phyloP scores from a whole-genome alignment of 169 alveolate species.

The Cryptosporidium sp. region DNA sequence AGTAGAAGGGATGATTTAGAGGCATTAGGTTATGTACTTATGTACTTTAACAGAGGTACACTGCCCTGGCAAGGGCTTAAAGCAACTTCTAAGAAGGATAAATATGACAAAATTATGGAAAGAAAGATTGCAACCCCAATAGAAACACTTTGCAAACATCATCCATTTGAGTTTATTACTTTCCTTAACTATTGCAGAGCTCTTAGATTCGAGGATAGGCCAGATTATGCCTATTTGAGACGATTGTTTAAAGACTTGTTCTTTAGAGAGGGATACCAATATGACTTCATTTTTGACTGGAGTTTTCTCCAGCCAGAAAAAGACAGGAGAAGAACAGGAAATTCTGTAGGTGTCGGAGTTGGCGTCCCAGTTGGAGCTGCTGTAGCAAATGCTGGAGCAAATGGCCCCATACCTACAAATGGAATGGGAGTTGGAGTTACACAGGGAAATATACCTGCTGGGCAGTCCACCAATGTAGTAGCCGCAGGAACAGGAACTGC shows the following conservation, averaged over 20 bases:
- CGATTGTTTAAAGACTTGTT: slow-evolving; percentile 95
- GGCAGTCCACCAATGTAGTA: slow-evolving; percentile 3
- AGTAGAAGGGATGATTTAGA: slow-evolving; percentile 98
- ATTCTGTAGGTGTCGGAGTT: slow-evolving; percentile 35
- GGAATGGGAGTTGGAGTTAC: slow-evolving; percentile 57
- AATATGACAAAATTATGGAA: slow-evolving; percentile 98
- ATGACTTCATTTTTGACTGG: slow-evolving; percentile 97
- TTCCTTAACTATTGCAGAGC: slow-evolving; percentile 94
- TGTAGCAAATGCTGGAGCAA: slow-evolving; percentile 19
- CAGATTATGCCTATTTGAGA: slow-evolving; percentile 94
- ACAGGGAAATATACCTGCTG: background rate
- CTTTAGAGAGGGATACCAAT: slow-evolving; percentile 91
- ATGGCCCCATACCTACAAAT: slow-evolving; percentile 4
- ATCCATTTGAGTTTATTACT: slow-evolving; percentile 90
- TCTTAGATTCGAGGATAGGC: slow-evolving; percentile 95
- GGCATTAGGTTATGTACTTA: slow-evolving; percentile 96
- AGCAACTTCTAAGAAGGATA: slow-evolving; percentile 95
- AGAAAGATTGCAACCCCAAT: slow-evolving; percentile 97
- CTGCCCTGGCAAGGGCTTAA: slow-evolving; percentile 99
- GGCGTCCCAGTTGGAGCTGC: slow-evolving; percentile 40
- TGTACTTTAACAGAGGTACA: slow-evolving; percentile 97
- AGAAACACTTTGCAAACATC: slow-evolving; percentile 94
- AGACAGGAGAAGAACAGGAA: slow-evolving; percentile 71
- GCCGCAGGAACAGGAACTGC: slow-evolving; percentile 25
- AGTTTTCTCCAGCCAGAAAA: slow-evolving; percentile 87